Percentiles rank a stretch among this genome's conserved stretches.
These are phyloP conservation scores for Solanum gracilifrons DNA, from an alignment of 257 asterid species.

Conservation along the genomic window DNA sequence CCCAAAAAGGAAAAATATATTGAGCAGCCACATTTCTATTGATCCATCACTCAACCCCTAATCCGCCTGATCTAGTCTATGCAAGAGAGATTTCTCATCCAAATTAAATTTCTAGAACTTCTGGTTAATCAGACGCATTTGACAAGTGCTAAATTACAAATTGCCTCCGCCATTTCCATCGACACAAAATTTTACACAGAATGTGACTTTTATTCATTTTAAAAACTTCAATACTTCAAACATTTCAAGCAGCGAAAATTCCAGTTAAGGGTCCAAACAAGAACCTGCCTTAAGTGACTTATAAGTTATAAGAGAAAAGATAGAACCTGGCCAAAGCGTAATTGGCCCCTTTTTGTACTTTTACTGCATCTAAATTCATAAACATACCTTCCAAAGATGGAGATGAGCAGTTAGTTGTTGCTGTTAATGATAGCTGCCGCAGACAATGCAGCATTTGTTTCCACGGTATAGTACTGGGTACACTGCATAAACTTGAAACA, in stretches of 20 bases:
- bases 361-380: neutral
- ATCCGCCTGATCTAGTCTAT: neutral
- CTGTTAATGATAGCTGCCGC: slow-evolving; percentile 25
- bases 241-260: neutral
- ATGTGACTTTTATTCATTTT: neutral
- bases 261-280: neutral
- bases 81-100: neutral
- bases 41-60: neutral
- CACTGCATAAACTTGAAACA: slow-evolving; percentile 18
- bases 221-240: neutral
- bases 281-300: neutral
- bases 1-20: neutral
- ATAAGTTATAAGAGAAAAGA: neutral
- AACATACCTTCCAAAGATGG: slow-evolving; percentile 57
- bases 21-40: neutral
- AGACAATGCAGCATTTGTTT: slow-evolving; percentile 49
- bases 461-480: slow-evolving; percentile 8
- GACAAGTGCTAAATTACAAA: neutral
- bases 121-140: neutral
- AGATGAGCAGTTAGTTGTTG: slow-evolving; percentile 36
- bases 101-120: neutral
- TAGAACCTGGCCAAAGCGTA: neutral
- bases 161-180: neutral
- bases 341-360: neutral
- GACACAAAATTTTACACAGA: neutral